phyloP scores from a whole-genome alignment of 2,329 filamentous ascomycete species.

The Dissoconium aciculare region DNA sequence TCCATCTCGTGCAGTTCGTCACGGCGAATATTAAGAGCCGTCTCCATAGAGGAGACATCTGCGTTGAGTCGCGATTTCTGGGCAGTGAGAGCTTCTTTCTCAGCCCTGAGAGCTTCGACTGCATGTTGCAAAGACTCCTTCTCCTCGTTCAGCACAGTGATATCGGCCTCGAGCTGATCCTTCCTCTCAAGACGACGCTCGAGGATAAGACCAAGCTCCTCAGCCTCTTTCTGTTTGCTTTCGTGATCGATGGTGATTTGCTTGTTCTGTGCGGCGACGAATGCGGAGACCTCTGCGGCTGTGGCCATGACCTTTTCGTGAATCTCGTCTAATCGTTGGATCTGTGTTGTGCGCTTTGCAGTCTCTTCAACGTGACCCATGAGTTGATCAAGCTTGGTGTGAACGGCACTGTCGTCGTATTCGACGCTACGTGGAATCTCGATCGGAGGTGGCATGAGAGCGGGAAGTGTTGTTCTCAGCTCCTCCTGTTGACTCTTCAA shows the following conservation, averaged over 20 bases:
- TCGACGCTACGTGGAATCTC: constrained; percentile 30
- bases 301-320: constrained; percentile 75
- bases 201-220: constrained; percentile 65
- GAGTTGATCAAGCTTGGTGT: constrained; percentile 36
- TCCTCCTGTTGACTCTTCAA: constrained; percentile 29
- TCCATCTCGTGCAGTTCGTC: constrained; percentile 92
- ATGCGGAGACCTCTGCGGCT: constrained; percentile 68
- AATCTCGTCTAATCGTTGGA: constrained; percentile 75
- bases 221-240: constrained; percentile 60
- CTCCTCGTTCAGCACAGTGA: constrained; percentile 31
- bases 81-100: constrained; percentile 59
- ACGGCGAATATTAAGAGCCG: constrained; percentile 70
- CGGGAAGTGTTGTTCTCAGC: constrained; percentile 29
- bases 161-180: constrained; percentile 39
- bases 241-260: constrained; percentile 64
- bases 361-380: constrained; percentile 51
- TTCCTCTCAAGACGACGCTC: constrained; percentile 58
- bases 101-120: constrained; percentile 45
- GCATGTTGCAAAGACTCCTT: constrained; percentile 35
- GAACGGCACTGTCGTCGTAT: constrained; percentile 44
- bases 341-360: constrained; percentile 54
- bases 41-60: constrained; percentile 82
- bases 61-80: constrained; percentile 70
- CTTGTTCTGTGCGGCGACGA: constrained; percentile 61
- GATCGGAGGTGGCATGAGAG: constrained; percentile 29